phyloP scores from a whole-genome alignment of 495 filamentous ascomycete genomes.

The Ramalina intermedia region DNA sequence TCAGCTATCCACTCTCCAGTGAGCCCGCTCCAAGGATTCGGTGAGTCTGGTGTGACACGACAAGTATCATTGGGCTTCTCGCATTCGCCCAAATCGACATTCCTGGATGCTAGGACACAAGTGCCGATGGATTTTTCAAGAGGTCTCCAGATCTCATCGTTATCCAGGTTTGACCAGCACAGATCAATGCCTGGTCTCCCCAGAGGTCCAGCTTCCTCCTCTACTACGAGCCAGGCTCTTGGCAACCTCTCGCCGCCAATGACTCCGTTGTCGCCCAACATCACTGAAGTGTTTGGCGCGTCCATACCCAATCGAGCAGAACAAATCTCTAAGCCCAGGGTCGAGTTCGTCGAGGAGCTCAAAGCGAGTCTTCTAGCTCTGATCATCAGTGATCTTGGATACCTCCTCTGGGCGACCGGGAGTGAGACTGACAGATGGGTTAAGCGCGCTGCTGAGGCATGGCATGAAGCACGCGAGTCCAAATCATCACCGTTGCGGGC shows the following conservation, averaged over 20 bases:
- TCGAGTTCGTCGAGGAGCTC: slow-evolving; percentile 54
- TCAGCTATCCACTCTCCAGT: neutral
- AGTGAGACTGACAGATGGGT: slow-evolving; percentile 94
- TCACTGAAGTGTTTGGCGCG: neutral
- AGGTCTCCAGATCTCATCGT: neutral
- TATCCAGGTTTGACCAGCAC: neutral
- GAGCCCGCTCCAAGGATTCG: neutral
- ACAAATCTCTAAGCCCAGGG: neutral
- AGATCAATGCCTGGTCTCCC: neutral
- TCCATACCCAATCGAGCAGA: neutral
- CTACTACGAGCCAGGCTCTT: neutral
- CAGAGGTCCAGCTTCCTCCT: neutral
- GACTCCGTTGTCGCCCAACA: slow-evolving; percentile 3
- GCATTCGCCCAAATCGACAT: no score
- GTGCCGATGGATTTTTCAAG: neutral
- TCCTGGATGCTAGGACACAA: neutral
- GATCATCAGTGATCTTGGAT: slow-evolving; percentile 79
- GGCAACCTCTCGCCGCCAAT: slow-evolving; percentile 1
- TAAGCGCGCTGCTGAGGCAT: slow-evolving; percentile 28
- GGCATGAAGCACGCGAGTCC: neutral
- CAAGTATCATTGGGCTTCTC: no score
- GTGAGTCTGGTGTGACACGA: neutral
- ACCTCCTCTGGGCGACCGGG: slow-evolving; percentile 64
- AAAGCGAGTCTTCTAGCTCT: slow-evolving; percentile 70
- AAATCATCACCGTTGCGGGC: neutral